Evolutionary conservation across 805 yeast genomes (phyloP).

Genomic region (Lipomyces mesembrius): DNA sequence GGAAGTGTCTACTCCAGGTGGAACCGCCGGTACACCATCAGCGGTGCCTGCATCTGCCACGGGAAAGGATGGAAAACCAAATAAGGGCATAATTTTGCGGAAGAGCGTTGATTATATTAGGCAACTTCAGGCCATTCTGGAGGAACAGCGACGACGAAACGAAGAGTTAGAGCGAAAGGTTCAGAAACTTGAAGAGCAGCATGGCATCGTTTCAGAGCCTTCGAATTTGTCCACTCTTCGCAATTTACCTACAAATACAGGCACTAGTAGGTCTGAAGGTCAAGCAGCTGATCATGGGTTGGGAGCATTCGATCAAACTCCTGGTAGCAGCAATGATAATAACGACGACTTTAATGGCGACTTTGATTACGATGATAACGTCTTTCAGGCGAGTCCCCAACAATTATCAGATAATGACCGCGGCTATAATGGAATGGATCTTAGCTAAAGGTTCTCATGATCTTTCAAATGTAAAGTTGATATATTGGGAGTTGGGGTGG

Average conservation of each 20-base stretch:
- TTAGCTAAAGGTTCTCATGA: constrained; percentile 14
- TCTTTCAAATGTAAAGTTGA: not conserved
- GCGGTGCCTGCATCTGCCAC: constrained; percentile 34
- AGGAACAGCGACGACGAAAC: constrained; percentile 27
- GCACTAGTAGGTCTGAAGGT: not conserved
- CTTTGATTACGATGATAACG: constrained; percentile 34
- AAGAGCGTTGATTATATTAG: constrained; percentile 80
- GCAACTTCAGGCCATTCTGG: constrained; percentile 44
- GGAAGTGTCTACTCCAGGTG: constrained; percentile 20
- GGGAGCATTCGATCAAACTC: not conserved
- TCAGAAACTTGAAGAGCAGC: constrained; percentile 18
- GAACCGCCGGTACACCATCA: constrained; percentile 21
- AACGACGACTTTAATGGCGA: constrained; percentile 27
- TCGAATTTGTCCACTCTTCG: not conserved
- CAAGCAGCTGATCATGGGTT: not conserved
- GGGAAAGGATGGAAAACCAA: constrained; percentile 68
- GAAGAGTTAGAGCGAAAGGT: constrained; percentile 28
- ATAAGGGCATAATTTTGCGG: constrained; percentile 76
- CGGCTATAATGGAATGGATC: constrained; percentile 26
- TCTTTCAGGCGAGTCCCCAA: constrained; percentile 32
- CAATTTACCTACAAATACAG: not conserved
- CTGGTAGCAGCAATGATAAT: constrained; percentile 9
- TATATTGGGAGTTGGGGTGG: not conserved
- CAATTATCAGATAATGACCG: constrained; percentile 17
- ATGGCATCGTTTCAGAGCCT: constrained; percentile 11